Conservation (phyloP, 352 stramenopile species). For the Globisporangium radiosum region DNA sequence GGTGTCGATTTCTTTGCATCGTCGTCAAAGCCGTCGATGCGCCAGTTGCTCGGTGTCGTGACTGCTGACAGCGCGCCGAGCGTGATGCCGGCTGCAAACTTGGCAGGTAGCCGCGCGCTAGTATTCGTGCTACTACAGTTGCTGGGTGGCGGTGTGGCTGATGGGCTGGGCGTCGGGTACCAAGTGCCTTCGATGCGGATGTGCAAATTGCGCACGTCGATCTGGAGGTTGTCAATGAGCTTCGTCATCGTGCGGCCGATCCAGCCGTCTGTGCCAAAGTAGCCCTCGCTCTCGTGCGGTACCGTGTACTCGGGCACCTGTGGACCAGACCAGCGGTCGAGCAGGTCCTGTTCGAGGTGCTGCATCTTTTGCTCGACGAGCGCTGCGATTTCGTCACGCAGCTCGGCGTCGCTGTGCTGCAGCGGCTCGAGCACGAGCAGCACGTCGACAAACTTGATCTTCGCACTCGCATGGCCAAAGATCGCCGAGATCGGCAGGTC, state of each 20-base stretch:
- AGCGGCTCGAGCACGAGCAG: constrained; percentile 72
- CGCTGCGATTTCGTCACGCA: constrained; percentile 50
- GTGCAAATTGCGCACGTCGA: constrained; percentile 84
- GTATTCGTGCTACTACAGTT: constrained; percentile 7
- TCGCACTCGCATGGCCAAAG: constrained; percentile 68
- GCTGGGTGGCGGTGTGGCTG: constrained; percentile 6
- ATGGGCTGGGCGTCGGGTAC: constrained; percentile 28
- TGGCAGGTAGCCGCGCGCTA: constrained; percentile 20
- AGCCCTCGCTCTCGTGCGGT: constrained; percentile 73
- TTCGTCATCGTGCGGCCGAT: constrained; percentile 86
- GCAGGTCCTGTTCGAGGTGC: constrained; percentile 64
- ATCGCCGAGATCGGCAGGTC: constrained; percentile 83
- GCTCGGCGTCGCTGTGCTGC: constrained; percentile 59
- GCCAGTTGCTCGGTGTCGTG: constrained; percentile 81
- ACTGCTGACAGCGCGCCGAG: constrained; percentile 79
- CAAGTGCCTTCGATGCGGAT: constrained; percentile 80
- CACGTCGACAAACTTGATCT: constrained; percentile 87
- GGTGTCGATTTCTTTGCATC: background rate
- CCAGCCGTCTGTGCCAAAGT: constrained; percentile 86
- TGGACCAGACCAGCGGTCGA: constrained; percentile 73
- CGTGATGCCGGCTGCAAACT: constrained; percentile 75
- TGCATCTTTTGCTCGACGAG: constrained; percentile 67
- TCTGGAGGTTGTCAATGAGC: constrained; percentile 87
- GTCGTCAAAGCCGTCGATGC: constrained; percentile 66
- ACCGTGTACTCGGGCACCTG: constrained; percentile 58